These are phyloP conservation scores for Aquilaria malaccensis DNA, from an alignment of 345 rosid genomes.

Conservation along the genomic window DNA sequence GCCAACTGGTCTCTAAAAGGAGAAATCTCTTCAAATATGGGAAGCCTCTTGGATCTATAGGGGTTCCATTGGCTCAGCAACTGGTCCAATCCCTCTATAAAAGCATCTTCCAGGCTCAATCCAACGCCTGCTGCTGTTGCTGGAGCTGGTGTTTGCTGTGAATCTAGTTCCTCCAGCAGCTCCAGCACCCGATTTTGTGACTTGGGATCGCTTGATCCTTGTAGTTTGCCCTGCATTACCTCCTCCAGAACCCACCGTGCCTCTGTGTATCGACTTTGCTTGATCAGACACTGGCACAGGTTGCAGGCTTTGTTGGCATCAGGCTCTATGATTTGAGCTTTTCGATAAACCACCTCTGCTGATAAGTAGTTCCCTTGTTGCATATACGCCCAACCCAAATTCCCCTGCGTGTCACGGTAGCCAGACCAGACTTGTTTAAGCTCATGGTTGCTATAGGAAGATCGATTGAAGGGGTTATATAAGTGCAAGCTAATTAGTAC, in stretches of 20 bases:
- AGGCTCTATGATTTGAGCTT: slow-evolving; percentile 77
- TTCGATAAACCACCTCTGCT: slow-evolving; percentile 65
- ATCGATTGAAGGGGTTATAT: no score
- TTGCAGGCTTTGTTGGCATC: slow-evolving; percentile 93
- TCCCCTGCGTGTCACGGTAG: slow-evolving; percentile 45
- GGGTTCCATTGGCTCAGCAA: slow-evolving; percentile 61
- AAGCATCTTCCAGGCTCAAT: slow-evolving; percentile 38
- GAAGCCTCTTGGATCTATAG: slow-evolving; percentile 64
- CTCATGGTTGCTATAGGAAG: background rate
- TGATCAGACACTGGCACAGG: slow-evolving; percentile 62
- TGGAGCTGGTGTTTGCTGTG: background rate
- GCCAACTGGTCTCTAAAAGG: slow-evolving; percentile 74
- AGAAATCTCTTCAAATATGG: slow-evolving; percentile 85
- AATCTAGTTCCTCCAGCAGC: slow-evolving; percentile 34
- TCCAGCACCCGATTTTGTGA: slow-evolving; percentile 45
- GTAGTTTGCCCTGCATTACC: slow-evolving; percentile 29
- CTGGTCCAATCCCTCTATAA: slow-evolving; percentile 55
- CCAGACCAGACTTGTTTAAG: background rate
- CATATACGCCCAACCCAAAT: slow-evolving; percentile 98
- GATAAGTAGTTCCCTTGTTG: slow-evolving; percentile 56
- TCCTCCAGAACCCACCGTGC: slow-evolving; percentile 41
- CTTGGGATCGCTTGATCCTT: slow-evolving; percentile 47
- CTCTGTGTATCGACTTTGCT: slow-evolving; percentile 47
- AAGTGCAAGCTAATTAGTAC: slow-evolving; percentile 21
- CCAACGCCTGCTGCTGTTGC: background rate